These are phyloP conservation scores for Bipolaris sorokiniana DNA, from an alignment of 2,329 filamentous ascomycete species.

Conservation along the genomic window DNA sequence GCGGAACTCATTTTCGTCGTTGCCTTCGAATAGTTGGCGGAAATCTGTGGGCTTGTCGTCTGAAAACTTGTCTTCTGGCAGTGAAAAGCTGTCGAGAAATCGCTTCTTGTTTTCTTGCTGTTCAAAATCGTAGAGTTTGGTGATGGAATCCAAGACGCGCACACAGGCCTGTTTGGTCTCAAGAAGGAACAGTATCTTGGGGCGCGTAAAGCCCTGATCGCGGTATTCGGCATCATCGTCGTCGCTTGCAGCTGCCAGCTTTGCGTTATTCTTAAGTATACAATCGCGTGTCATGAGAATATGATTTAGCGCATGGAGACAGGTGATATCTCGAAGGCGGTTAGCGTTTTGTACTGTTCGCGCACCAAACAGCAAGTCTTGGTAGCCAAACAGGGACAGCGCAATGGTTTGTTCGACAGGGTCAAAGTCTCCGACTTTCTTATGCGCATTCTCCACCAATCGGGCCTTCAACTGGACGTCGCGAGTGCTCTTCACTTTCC, in stretches of 20 bases:
- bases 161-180: slow-evolving; percentile 88
- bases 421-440: slow-evolving; percentile 59
- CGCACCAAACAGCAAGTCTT: slow-evolving; percentile 77
- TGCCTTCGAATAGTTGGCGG: slow-evolving; percentile 85
- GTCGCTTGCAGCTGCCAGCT: slow-evolving; percentile 69
- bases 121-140: slow-evolving; percentile 76
- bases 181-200: slow-evolving; percentile 88
- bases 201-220: slow-evolving; percentile 94
- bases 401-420: slow-evolving; percentile 69
- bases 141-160: slow-evolving; percentile 77
- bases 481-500: slow-evolving; percentile 31
- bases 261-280: slow-evolving; percentile 90
- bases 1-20: slow-evolving; percentile 96
- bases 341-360: slow-evolving; percentile 72
- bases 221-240: slow-evolving; percentile 73
- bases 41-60: slow-evolving; percentile 84
- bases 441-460: slow-evolving; percentile 38
- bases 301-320: slow-evolving; percentile 88
- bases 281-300: slow-evolving; percentile 90
- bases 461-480: slow-evolving; percentile 45
- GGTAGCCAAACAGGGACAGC: slow-evolving; percentile 79
- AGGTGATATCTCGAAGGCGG: slow-evolving; percentile 72
- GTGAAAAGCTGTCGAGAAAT: slow-evolving; percentile 82
- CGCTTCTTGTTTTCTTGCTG: slow-evolving; percentile 95
- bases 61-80: slow-evolving; percentile 71